phyloP scores from a whole-genome alignment of 306 rosid genomes.

The Vigna unguiculata region DNA sequence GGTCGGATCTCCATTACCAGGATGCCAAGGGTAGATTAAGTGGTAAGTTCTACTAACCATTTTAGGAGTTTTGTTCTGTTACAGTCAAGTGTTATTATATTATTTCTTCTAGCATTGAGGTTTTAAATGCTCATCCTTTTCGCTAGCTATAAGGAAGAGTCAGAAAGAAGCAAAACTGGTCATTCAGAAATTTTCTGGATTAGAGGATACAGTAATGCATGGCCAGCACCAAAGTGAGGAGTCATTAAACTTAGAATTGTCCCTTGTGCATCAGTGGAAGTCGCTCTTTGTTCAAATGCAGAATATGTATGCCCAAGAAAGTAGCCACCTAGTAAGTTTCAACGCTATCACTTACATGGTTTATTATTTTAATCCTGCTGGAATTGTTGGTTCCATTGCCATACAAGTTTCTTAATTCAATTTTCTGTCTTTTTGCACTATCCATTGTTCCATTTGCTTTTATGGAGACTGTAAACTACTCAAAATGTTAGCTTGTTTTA shows the following conservation, averaged over 20 bases:
- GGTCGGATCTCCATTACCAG: conserved; percentile 93
- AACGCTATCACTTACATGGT: neutral
- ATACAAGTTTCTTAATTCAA: neutral
- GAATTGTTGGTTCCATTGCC: conserved; percentile 23
- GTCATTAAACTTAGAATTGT: conserved; percentile 59
- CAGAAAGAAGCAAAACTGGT: conserved; percentile 75
- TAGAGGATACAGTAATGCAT: conserved; percentile 49
- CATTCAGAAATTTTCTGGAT: conserved; percentile 65
- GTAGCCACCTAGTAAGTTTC: conserved; percentile 77
- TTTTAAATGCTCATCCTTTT: neutral
- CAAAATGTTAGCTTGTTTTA: neutral
- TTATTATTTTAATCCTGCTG: conserved; percentile 19
- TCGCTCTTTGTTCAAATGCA: conserved; percentile 83
- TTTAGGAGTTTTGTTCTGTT: neutral
- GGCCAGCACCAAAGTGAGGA: conserved; percentile 48
- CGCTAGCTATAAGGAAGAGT: conserved; percentile 76
- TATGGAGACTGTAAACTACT: neutral
- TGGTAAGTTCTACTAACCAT: conserved; percentile 55
- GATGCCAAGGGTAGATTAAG: conserved; percentile 82
- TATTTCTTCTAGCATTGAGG: neutral
- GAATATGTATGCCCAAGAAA: conserved; percentile 64
- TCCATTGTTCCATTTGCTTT: neutral
- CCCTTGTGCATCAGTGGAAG: conserved; percentile 83
- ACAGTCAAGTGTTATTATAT: neutral
- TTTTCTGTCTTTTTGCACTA: neutral